Base-by-base conservation (phyloP, 2,329 filamentous ascomycete genomes). In the Bipolaris oryzae region DNA sequence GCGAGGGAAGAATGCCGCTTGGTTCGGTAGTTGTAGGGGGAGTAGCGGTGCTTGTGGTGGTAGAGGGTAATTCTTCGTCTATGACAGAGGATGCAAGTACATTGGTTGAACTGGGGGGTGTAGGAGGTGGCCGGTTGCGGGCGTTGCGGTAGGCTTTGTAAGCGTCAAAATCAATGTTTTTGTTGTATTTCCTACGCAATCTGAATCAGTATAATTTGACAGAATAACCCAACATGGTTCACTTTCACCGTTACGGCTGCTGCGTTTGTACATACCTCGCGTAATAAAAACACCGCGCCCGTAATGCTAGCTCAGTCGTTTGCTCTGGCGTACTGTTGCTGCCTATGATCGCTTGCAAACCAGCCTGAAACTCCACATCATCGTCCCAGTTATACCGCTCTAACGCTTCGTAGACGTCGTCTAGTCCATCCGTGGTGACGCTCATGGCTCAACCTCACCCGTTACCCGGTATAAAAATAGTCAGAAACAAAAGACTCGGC, bases 261-360 rank as follows among this genome's bases (percentile, higher is more conserved):
- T 11, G 34, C 7, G 15, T 10, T 16, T 48, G 31, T 50, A 34
- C 35, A 16, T 20, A 80, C 79, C 78, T 78, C 7, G 81, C 77
- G 72, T 87, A 89, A 77, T 89, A 91, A 77, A 89, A 90, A 73
- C 84, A 87, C 72, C 88, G 87, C 58, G 89, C 88, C 62, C 88
- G 85, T 53, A 87, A 79, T 28, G 85, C 85, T 59, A 90, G 71
- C 61, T 87, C 81, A 68, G 82, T 70, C 52, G 80, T 67, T 76
- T 85, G 76, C 70, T 85, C 76, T 61, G 85, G 76, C 67, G 83
- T 73, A 73, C 82, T 81, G 53, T 83, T 79, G 20, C 77, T 81
- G 58, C 86, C 86, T 45, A 90, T 80, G 62, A 90, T 89, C 56
- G 87, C 86, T 59, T 80, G 78, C 45, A 90, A 81, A 46, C 87